These are phyloP conservation scores for Trametes elegans DNA, from an alignment of 768 basidiomycete species.

Conservation along the genomic window DNA sequence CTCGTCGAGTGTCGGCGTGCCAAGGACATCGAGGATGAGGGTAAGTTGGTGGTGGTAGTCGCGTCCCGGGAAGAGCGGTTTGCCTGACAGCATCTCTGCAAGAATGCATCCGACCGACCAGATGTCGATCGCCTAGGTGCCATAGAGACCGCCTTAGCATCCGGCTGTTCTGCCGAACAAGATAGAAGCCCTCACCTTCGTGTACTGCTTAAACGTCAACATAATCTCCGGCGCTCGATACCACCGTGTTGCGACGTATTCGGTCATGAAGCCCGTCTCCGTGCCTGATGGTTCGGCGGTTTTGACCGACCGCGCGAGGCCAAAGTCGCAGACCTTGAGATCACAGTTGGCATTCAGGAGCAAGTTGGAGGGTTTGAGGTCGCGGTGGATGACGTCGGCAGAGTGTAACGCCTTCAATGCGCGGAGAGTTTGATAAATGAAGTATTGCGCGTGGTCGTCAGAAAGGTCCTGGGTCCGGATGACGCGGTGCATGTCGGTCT, in stretches of 20 bases:
- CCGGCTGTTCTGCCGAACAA: not conserved
- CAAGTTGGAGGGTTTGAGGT: constrained; percentile 96
- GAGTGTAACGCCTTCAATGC: constrained; percentile 96
- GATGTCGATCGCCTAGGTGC: constrained; percentile 71
- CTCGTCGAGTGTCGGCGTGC: constrained; percentile 95
- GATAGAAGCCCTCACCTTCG: constrained; percentile 52
- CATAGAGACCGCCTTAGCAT: constrained; percentile 4
- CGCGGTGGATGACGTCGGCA: constrained; percentile 93
- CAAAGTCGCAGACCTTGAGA: constrained; percentile 94
- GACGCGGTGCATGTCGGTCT: constrained; percentile 96
- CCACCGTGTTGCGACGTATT: constrained; percentile 98
- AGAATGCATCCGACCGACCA: constrained; percentile 89
- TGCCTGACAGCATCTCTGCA: constrained; percentile 96
- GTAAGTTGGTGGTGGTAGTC: constrained; percentile 97
- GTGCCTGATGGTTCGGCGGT: constrained; percentile 84
- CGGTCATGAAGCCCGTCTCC: constrained; percentile 76
- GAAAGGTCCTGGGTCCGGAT: constrained; percentile 93
- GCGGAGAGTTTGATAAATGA: constrained; percentile 91
- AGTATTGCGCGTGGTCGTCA: constrained; percentile 94
- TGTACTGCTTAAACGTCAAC: constrained; percentile 99
- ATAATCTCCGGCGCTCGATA: constrained; percentile 99
- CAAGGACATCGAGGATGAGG: constrained; percentile 94
- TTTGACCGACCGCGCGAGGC: constrained; percentile 85
- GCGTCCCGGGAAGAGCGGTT: constrained; percentile 94
- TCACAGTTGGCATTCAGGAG: constrained; percentile 98